These are phyloP conservation scores for Saccharomycopsis javanensis DNA, from an alignment of 805 yeast genomes.

Conservation along the genomic window DNA sequence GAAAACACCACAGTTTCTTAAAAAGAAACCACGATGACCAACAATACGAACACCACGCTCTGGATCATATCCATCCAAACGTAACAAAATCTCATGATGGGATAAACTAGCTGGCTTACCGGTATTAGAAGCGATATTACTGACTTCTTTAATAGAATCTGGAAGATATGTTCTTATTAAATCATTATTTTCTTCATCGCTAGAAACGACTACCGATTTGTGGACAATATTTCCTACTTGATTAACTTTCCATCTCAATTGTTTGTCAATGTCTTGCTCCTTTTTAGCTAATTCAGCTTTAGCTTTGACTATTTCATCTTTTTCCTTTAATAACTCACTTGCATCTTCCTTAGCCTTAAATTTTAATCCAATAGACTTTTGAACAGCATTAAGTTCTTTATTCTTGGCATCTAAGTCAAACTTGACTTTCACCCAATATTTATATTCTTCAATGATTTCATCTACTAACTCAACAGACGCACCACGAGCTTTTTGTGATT, in stretches of 20 bases:
- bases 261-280: conserved; percentile 75
- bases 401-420: conserved; percentile 86
- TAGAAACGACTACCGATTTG: conserved; percentile 77
- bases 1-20: conserved; percentile 92
- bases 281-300: conserved; percentile 55
- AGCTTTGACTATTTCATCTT: conserved; percentile 61
- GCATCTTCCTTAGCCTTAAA: conserved; percentile 96
- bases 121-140: conserved; percentile 65
- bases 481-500: conserved; percentile 89
- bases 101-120: conserved; percentile 71
- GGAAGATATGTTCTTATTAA: conserved; percentile 85
- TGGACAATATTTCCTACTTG: conserved; percentile 92
- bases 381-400: conserved; percentile 80
- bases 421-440: conserved; percentile 82
- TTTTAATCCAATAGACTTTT: conserved; percentile 86
- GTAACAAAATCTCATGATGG: conserved; percentile 88
- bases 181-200: conserved; percentile 86
- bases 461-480: conserved; percentile 92
- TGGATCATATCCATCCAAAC: conserved; percentile 97
- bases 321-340: conserved; percentile 65
- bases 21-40: conserved; percentile 97
- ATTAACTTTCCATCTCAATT: conserved; percentile 71
- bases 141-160: conserved; percentile 49
- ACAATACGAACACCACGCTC: conserved; percentile 97
- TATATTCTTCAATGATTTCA: conserved; percentile 85